phyloP scores from a whole-genome alignment of 148 eudicot species.

The Rhododendron mucronatum region DNA sequence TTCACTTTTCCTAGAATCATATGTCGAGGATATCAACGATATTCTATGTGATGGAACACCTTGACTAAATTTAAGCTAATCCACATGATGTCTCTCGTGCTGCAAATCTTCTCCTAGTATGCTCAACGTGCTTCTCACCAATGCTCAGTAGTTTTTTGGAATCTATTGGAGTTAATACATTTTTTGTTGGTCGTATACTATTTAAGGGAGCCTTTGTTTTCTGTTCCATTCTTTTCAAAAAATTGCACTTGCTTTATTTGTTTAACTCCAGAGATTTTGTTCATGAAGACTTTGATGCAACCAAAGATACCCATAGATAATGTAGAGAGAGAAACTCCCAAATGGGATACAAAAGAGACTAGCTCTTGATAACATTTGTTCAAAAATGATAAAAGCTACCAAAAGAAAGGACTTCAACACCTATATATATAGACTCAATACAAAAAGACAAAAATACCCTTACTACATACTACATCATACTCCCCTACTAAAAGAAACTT shows the following conservation, averaged over 20 bases:
- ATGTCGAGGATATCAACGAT: neutral
- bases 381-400: too few relatives aligned
- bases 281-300: neutral
- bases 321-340: too few relatives aligned
- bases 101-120: slow-evolving; percentile 87
- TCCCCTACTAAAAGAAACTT: too few relatives aligned
- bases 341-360: too few relatives aligned
- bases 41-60: slow-evolving; percentile 24
- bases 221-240: neutral
- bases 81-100: slow-evolving; percentile 94
- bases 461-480: too few relatives aligned
- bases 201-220: neutral
- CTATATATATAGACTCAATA: too few relatives aligned
- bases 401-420: too few relatives aligned
- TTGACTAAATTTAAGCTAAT: slow-evolving; percentile 70
- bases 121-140: slow-evolving; percentile 12
- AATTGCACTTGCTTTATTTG: neutral
- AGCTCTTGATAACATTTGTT: too few relatives aligned
- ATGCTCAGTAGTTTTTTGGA: neutral
- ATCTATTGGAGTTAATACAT: neutral
- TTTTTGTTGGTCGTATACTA: neutral
- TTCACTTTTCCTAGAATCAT: neutral
- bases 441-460: too few relatives aligned
- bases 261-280: neutral
- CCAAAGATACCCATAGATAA: too few relatives aligned